Evolutionary conservation across 73 alveolate genomes (phyloP).

Genomic region (Paramecium caudatum): DNA sequence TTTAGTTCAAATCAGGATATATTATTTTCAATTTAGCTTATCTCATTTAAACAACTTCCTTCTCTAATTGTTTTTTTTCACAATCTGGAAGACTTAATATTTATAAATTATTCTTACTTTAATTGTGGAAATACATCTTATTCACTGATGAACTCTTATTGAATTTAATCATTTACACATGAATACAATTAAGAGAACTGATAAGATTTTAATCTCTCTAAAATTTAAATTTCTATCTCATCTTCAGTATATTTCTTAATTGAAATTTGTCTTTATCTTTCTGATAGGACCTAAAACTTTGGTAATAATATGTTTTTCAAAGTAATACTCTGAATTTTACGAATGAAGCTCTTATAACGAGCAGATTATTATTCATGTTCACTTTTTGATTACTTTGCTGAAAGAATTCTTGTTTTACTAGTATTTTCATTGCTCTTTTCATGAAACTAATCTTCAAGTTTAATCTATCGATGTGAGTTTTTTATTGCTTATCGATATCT

Average conservation of each 20-base stretch:
- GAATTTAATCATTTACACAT: background rate
- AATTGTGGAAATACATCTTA: background rate
- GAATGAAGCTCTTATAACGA: background rate
- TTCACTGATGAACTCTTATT: background rate
- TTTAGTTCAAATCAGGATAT: slow-evolving; percentile 19
- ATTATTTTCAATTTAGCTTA: background rate
- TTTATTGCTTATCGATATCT: background rate
- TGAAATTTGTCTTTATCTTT: background rate
- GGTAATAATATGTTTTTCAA: background rate
- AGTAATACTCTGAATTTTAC: background rate
- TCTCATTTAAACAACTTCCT: slow-evolving; percentile 17
- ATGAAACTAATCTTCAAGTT: background rate
- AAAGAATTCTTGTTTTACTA: slow-evolving; percentile 22
- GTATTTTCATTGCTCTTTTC: background rate
- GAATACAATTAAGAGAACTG: slow-evolving; percentile 5
- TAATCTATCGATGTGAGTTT: background rate
- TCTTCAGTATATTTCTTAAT: slow-evolving; percentile 6
- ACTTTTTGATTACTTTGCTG: background rate
- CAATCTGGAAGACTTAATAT: slow-evolving; percentile 25
- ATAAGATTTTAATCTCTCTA: slow-evolving; percentile 24
- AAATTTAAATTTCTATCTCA: slow-evolving; percentile 9
- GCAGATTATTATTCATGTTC: background rate
- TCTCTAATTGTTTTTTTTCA: slow-evolving; percentile 14
- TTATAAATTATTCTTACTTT: background rate
- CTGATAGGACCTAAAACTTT: background rate